Base-by-base conservation (phyloP, 2,329 filamentous ascomycete genomes). In the Neonectria sp. region DNA sequence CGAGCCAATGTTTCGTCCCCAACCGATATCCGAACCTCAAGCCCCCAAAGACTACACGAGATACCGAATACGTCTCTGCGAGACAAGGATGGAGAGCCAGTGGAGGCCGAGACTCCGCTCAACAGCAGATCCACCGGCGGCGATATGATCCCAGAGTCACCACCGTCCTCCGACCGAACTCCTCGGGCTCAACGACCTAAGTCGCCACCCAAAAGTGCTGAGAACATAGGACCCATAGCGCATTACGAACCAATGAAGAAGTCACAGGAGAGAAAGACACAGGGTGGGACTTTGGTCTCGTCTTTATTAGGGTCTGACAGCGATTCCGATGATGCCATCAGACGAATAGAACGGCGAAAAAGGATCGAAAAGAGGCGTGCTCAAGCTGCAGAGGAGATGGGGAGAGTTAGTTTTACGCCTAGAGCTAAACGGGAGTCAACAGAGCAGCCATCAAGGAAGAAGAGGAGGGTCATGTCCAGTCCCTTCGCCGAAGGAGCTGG, bases 1-100 rank as follows among this genome's bases (percentile, higher is more conserved):
- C 82, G 84, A 29, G 82, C 82, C 17, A 80, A 86, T 56, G 81
- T 84, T 33, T 84, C 84, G 0, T 86, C 85, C 0, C 85, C 86
- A 3, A 80, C 82, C 12, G 76, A 78, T 43, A 72, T 79, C 7
- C 77, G 75, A 27, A 79, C 80, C 0, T 85, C 85, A 7, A 86
- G 85, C 56, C 84, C 85, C 0, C 74, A 70, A 24, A 75, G 73
- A 17, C 65, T 79, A 1, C 72, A 78, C n/a, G 76, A 81, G 11
- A 68, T 79, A 9, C 77, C 76, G 1, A 71, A 71, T n/a, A 79
- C 76, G 2, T 69, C 75, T 6, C 59, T 73, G 9, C 75, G 69
- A 27, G 66, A 71, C 4, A 70, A 70, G 4, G 55, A 71, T 37
- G 71, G 56, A 6, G 67, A 68, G 15, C 60, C 61, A 4, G 58